Percentiles rank a stretch among this genome's conserved stretches.
Conservation (phyloP, 768 basidiomycete genomes). For the Lentinus tigrinus region DNA sequence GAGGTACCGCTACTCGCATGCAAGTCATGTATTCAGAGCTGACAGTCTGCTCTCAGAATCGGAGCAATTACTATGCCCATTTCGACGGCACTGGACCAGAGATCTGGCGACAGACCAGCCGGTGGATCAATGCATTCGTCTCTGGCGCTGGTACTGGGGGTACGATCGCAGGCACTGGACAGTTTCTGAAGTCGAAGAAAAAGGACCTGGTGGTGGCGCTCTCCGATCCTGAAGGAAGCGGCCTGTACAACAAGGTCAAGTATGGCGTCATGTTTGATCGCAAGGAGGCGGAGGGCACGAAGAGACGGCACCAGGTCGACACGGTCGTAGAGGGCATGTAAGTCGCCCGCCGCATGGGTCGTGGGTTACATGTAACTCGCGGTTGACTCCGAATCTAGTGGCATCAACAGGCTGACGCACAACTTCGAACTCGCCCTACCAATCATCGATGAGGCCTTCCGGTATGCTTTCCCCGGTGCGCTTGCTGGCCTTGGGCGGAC, state of each 20-base stretch:
- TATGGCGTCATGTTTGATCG: slow-evolving; percentile 92
- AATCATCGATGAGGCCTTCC: slow-evolving; percentile 86
- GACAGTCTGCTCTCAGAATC: slow-evolving; percentile 52
- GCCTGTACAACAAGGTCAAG: slow-evolving; percentile 94
- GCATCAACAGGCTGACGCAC: slow-evolving; percentile 89
- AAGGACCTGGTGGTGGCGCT: slow-evolving; percentile 68
- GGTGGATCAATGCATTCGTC: slow-evolving; percentile 79
- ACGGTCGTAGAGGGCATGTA: slow-evolving; percentile 94
- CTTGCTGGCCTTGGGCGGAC: not conserved
- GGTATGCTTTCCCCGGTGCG: slow-evolving; percentile 41
- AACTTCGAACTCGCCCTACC: slow-evolving; percentile 86
- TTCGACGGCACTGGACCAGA: slow-evolving; percentile 90
- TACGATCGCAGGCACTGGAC: slow-evolving; percentile 84
- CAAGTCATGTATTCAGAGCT: too few relatives aligned
- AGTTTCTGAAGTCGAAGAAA: slow-evolving; percentile 75
- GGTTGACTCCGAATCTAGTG: slow-evolving; percentile 47
- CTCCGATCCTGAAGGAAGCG: slow-evolving; percentile 92
- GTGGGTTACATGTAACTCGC: not conserved
- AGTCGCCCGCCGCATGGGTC: slow-evolving; percentile 13
- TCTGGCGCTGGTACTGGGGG: slow-evolving; percentile 96
- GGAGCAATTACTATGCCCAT: slow-evolving; percentile 88
- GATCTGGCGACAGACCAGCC: slow-evolving; percentile 91
- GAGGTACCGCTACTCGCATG: slow-evolving; percentile 47
- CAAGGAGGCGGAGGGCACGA: slow-evolving; percentile 93
- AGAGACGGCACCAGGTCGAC: slow-evolving; percentile 91